Evolutionary conservation across 805 yeast species (phyloP), one percentile per base, ranked within the genome.

Genomic region (Candida peoriensis): DNA sequence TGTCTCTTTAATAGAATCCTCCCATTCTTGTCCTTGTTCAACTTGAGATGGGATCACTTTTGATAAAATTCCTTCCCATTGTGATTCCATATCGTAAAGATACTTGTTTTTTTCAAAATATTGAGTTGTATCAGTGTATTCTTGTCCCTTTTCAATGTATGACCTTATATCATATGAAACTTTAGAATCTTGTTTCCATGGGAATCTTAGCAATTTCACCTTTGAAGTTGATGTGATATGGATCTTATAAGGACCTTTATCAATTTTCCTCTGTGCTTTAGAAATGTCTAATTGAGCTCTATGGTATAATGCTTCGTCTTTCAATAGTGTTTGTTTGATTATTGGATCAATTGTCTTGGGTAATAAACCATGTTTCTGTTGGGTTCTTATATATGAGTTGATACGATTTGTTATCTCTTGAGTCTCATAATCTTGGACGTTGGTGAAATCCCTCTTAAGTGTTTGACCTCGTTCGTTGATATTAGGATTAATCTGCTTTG

Each of bases 231-330:
- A 9, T 1, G 48, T 30, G 1, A 43, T 22, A 8, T 43, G 47
- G 0, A 45, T 47, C 15, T 31, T 29, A 24, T 51, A 51, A 3
- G 56, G 44, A 1, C 57, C 55, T 4, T 22, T 31, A 1, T 18
- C 7, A 5, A 41, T 16, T n/a, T 33, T 37, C 15, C 21, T 17
- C 6, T 22, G 23, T 4, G 38, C 34, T 13, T 36, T 33, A 3
- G 30, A 6, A 1, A 47, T 18, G 15, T 44, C 45, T 20, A 39
- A 9, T 28, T 29, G 11, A 2, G 55, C 47, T 17, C 54, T 21
- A 10, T 32, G 28, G 32, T 40, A 45, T 5, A 50, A 21, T 13
- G 54, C 52, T 30, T 47, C 51, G 3, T 49, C 54, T 24, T 32
- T 42, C 9, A 42, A 37, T 19, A 42, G 31, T 17, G 32, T 32